Conservation (phyloP, 1,284 basidiomycete genomes). For the Leccinum huronense region DNA sequence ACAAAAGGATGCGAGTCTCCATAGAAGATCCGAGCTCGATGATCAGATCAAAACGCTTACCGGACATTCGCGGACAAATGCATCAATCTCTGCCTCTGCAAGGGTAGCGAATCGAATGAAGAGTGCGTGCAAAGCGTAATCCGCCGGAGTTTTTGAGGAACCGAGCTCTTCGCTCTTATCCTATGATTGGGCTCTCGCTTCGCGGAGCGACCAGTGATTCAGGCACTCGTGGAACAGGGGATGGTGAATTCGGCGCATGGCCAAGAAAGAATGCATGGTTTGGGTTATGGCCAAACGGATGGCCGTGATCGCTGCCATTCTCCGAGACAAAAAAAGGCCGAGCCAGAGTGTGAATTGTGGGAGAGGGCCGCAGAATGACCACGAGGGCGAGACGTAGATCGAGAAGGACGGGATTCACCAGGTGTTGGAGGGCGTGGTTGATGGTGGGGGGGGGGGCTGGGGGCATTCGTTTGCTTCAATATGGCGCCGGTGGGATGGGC, state of each 20-base stretch:
- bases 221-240: slow-evolving; percentile 74
- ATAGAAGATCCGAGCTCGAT: not conserved
- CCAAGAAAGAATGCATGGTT: slow-evolving; percentile 27
- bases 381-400: slow-evolving; percentile 45
- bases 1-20: not conserved
- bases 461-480: slow-evolving; percentile 37
- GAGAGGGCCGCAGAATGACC: slow-evolving; percentile 62
- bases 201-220: slow-evolving; percentile 48
- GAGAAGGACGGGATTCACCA: slow-evolving; percentile 45
- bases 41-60: slow-evolving; percentile 43
- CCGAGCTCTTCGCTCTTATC: slow-evolving; percentile 59
- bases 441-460: slow-evolving; percentile 42
- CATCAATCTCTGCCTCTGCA: slow-evolving; percentile 75
- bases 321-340: slow-evolving; percentile 67
- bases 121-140: slow-evolving; percentile 83
- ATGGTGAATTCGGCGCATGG: slow-evolving; percentile 55
- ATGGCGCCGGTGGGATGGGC: slow-evolving; percentile 38
- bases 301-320: slow-evolving; percentile 63
- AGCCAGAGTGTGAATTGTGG: slow-evolving; percentile 71
- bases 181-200: slow-evolving; percentile 53
- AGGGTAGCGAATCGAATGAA: slow-evolving; percentile 81
- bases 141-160: slow-evolving; percentile 77
- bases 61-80: slow-evolving; percentile 65
- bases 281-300: slow-evolving; percentile 33
- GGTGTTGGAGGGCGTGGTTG: slow-evolving; percentile 61